Percentiles rank a stretch among this genome's conserved stretches.
phyloP scores from a whole-genome alignment of 2,329 filamentous ascomycete genomes.

The Tolypocladium album region DNA sequence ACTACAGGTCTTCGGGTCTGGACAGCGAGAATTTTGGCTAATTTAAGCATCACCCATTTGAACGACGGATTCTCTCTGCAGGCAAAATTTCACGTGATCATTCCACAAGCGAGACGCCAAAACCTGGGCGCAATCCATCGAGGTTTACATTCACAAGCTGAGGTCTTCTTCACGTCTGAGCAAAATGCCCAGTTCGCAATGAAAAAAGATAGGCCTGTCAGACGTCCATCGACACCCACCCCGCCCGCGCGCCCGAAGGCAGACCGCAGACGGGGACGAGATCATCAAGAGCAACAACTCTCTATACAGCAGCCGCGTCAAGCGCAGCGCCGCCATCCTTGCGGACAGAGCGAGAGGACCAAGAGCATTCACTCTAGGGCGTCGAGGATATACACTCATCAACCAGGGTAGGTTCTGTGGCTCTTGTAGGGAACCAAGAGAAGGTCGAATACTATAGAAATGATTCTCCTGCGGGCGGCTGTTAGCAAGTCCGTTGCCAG shows the following conservation, averaged over 20 bases:
- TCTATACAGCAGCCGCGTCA: constrained; percentile 53
- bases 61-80: no score
- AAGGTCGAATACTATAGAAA: constrained; percentile 95
- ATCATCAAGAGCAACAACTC: constrained; percentile 69
- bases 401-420: constrained; percentile 92
- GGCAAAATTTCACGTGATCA: no score
- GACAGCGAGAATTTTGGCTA: no score
- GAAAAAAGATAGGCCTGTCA: constrained; percentile 63
- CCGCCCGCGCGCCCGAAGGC: constrained; percentile 66
- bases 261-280: constrained; percentile 65
- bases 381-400: constrained; percentile 82
- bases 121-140: background rate
- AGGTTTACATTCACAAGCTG: background rate
- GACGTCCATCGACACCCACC: constrained; percentile 83
- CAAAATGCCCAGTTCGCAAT: constrained; percentile 35
- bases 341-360: constrained; percentile 49
- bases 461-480: constrained; percentile 57
- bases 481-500: constrained; percentile 9
- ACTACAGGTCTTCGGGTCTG: no score
- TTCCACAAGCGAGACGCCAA: no score
- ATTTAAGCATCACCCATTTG: no score
- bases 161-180: constrained; percentile 40
- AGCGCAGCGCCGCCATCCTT: constrained; percentile 44
- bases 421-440: constrained; percentile 88
- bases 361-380: constrained; percentile 74